Evolutionary conservation across 2,329 filamentous ascomycete genomes (phyloP), one percentile per base, ranked within the genome.

Genomic region (Claviceps paspali): DNA sequence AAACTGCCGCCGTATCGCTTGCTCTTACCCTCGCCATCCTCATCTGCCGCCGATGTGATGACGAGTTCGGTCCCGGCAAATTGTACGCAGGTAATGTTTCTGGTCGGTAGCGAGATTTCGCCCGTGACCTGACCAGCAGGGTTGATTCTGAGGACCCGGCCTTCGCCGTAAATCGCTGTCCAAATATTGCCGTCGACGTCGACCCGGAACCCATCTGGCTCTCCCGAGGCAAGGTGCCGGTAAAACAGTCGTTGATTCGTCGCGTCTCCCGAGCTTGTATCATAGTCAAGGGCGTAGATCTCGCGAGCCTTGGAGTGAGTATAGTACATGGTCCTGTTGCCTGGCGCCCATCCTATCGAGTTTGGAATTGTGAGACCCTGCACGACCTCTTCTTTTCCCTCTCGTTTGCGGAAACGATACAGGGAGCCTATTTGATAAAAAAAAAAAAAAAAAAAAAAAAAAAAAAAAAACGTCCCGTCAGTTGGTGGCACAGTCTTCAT

Each of bases 171-270:
- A n/a, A 91, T 67, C 6, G 84, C 82, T 43, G 82, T 78, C 87
- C 88, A 95, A 50, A 94, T 68, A 61, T 81, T 79, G n/a, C 85
- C 86, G 38, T 92, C 75, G 30, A 69, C 71, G 52, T 95, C 87
- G 50, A 92, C 72, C 43, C 79, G 78, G 59, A 88, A 87, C 2
- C 87, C 87, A 57, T 95, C 87, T 1, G 85, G 85, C 43, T 75
- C 73, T 33, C 79, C 78, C 19, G 68, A 56, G 1, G 71, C 71
- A 4, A 71, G 66, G 52, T 86, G 75, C 39, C 69, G 63, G 61
- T 86, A 88, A 60, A 86, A 85, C 27, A 79, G 63, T 38, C 81
- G 74, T 50, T 75, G 70, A 56, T 82, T 79, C 40, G 68, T 70
- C 37, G 84, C 65, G n/a, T 60, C 61, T 26, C 80, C 81, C 2